These are phyloP conservation scores for Diplotaxis tenuifolia DNA, from an alignment of 345 rosid genomes.

Conservation along the genomic window DNA sequence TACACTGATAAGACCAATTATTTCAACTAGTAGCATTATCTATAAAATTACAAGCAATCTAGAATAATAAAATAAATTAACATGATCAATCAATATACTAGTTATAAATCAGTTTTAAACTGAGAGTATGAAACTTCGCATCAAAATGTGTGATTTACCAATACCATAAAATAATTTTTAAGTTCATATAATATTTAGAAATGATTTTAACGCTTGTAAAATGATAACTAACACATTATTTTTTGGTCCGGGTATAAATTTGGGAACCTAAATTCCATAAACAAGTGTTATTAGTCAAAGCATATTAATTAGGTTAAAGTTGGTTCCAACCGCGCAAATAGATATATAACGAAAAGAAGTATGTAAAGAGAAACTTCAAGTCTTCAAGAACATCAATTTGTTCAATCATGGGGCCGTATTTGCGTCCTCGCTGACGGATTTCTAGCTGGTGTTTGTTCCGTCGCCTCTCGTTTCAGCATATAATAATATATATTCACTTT, in stretches of 20 bases:
- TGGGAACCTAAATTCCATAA: background rate
- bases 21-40: background rate
- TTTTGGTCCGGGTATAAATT: background rate
- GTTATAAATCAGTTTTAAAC: background rate
- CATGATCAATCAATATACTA: background rate
- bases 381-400: conserved; percentile 22
- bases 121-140: background rate
- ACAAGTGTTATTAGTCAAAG: background rate
- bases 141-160: background rate
- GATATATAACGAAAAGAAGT: conserved; percentile 3
- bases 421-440: conserved; percentile 25
- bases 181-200: background rate
- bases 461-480: conserved; percentile 9
- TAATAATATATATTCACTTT: background rate
- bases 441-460: conserved; percentile 7
- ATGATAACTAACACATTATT: conserved; percentile 1
- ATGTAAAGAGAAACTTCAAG: conserved; percentile 7
- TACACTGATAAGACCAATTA: background rate
- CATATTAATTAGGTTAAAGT: conserved; percentile 6
- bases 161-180: background rate
- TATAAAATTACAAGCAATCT: background rate
- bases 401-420: conserved; percentile 33
- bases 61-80: background rate
- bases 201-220: background rate
- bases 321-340: background rate